Percentiles rank a stretch among this genome's conserved stretches.
Evolutionary conservation across 1,284 basidiomycete species (phyloP).

Genomic region (Butyriboletus appendiculatus): DNA sequence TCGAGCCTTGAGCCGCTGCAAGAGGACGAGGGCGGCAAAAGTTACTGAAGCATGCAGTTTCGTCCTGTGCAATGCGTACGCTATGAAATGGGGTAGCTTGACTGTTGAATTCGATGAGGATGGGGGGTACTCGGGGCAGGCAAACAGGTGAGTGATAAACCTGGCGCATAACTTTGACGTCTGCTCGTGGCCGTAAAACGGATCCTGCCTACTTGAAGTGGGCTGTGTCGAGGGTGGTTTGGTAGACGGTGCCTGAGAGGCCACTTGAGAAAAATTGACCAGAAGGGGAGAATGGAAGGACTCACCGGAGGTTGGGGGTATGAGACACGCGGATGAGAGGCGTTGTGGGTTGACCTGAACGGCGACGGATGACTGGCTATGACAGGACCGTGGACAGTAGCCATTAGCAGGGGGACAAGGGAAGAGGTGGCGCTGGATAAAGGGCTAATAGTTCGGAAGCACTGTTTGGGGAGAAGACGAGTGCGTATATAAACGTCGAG

Average conservation of each 20-base stretch:
- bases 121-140: conserved; percentile 67
- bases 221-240: conserved; percentile 37
- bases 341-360: conserved; percentile 28
- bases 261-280: background rate
- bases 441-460: conserved; percentile 18
- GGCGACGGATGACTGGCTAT: conserved; percentile 28
- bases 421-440: conserved; percentile 14
- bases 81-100: conserved; percentile 80
- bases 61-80: conserved; percentile 88
- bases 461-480: conserved; percentile 6
- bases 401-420: conserved; percentile 24
- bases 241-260: conserved; percentile 24
- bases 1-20: conserved; percentile 86
- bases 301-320: conserved; percentile 35
- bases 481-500: conserved; percentile 31
- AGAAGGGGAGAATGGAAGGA: background rate
- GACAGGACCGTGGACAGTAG: conserved; percentile 34
- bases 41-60: conserved; percentile 83
- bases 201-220: conserved; percentile 44
- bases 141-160: conserved; percentile 81
- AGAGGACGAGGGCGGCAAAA: conserved; percentile 81
- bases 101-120: conserved; percentile 54
- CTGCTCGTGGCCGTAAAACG: conserved; percentile 80
- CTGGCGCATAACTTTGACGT: conserved; percentile 64
- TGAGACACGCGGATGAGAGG: conserved; percentile 27